phyloP scores from a whole-genome alignment of 2,329 filamentous ascomycete genomes.

The Macrophomina tecta region DNA sequence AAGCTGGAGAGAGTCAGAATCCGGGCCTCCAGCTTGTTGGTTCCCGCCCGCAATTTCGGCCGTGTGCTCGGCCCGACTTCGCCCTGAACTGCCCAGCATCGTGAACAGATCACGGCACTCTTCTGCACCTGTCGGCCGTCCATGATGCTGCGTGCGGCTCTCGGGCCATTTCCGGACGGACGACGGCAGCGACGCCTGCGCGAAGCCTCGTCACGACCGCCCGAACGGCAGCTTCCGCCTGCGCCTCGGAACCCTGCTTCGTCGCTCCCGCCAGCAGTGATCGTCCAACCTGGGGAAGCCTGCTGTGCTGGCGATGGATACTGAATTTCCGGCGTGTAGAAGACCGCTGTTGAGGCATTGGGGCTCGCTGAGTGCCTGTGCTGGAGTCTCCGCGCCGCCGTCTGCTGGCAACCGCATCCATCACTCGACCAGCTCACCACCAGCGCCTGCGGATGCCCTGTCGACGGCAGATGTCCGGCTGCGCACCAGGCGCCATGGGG shows the following conservation, averaged over 20 bases:
- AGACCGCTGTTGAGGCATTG: not conserved
- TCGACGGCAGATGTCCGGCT: slow-evolving; percentile 5
- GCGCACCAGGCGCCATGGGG: slow-evolving; percentile 6
- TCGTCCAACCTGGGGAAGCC: not conserved
- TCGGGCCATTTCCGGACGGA: not conserved
- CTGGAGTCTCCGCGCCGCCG: not conserved
- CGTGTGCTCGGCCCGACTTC: slow-evolving; percentile 7
- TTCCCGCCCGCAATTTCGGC: not conserved
- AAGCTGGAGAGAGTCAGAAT: slow-evolving; percentile 4
- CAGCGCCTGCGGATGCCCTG: slow-evolving; percentile 1
- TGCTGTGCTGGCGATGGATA: not conserved
- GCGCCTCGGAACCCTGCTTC: not conserved
- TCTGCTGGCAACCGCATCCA: not conserved
- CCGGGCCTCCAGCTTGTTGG: slow-evolving; percentile 15
- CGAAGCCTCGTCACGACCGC: not conserved
- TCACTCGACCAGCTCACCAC: slow-evolving; percentile 21
- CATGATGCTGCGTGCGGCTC: not conserved
- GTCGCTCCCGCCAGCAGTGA: not conserved
- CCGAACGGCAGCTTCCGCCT: not conserved
- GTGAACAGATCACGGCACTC: not conserved
- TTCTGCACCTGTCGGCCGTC: not conserved
- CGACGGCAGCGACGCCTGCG: not conserved
- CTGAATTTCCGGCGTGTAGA: too few species aligned
- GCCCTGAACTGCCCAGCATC: not conserved
- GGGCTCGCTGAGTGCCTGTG: not conserved